Conservation (phyloP, 1,284 basidiomycete species). For the Flammula alnicola region DNA sequence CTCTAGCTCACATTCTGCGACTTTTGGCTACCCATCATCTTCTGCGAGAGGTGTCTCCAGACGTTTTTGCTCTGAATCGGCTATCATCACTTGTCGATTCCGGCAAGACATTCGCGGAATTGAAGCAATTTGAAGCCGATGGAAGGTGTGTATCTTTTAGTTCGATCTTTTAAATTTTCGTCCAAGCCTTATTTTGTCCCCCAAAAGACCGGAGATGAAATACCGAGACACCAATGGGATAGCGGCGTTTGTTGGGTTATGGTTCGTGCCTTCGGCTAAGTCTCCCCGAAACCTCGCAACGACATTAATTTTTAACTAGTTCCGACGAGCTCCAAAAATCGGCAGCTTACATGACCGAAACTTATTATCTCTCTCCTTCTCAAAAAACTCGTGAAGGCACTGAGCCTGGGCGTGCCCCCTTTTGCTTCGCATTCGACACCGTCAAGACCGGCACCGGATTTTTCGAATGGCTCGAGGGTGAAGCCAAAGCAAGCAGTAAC, state of each 20-base stretch:
- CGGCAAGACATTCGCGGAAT: conserved; percentile 52
- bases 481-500: conserved; percentile 22
- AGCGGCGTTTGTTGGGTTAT: conserved; percentile 68
- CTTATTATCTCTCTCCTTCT: conserved; percentile 44
- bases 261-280: conserved; percentile 44
- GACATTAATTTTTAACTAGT: conserved; percentile 36
- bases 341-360: conserved; percentile 69
- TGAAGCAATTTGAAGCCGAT: conserved; percentile 34
- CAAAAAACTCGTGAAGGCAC: conserved; percentile 32
- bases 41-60: conserved; percentile 62
- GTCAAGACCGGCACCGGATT: conserved; percentile 41
- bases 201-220: conserved; percentile 55
- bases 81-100: conserved; percentile 69
- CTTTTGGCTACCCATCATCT: conserved; percentile 76
- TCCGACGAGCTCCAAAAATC: conserved; percentile 76
- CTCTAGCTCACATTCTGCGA: conserved; percentile 65
- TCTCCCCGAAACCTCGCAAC: background rate
- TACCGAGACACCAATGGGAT: conserved; percentile 65
- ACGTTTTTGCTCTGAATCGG: conserved; percentile 71
- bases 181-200: background rate
- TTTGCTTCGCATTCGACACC: conserved; percentile 57
- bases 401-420: conserved; percentile 51
- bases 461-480: conserved; percentile 63
- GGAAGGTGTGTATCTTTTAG: conserved; percentile 32
- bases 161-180: conserved; percentile 2